Percentiles rank a stretch among this genome's conserved stretches.
Evolutionary conservation across 2,329 filamentous ascomycete species (phyloP).

Genomic region (Penicillium sp.): DNA sequence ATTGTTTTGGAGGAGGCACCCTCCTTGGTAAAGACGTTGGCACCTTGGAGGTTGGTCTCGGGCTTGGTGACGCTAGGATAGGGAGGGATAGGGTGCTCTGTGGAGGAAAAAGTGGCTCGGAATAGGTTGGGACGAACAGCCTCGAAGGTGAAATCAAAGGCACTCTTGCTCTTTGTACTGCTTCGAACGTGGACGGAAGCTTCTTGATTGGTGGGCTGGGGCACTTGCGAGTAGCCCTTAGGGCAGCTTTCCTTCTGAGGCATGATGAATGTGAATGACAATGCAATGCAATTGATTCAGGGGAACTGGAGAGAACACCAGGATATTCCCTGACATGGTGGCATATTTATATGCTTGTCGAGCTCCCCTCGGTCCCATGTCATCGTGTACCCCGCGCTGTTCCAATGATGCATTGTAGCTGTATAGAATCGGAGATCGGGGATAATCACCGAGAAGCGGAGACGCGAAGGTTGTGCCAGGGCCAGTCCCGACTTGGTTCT

Average conservation of each 20-base stretch:
- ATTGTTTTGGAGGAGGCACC: slow-evolving; percentile 44
- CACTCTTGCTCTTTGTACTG: slow-evolving; percentile 34
- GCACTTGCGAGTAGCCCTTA: slow-evolving; percentile 35
- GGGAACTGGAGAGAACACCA: not conserved
- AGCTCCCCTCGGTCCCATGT: not conserved
- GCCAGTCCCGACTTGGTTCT: not conserved
- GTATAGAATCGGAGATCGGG: slow-evolving; percentile 31
- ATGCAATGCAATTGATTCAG: slow-evolving; percentile 8
- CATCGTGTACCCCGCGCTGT: slow-evolving; percentile 4
- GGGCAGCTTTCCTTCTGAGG: slow-evolving; percentile 50
- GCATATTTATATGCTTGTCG: slow-evolving; percentile 22
- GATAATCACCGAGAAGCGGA: slow-evolving; percentile 26
- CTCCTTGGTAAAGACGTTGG: slow-evolving; percentile 32
- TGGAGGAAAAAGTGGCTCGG: slow-evolving; percentile 64
- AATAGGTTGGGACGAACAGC: slow-evolving; percentile 62
- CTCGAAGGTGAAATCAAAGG: slow-evolving; percentile 62
- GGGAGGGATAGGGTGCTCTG: slow-evolving; percentile 62
- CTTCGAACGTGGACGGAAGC: slow-evolving; percentile 45
- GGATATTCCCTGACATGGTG: slow-evolving; percentile 2
- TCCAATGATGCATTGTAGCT: not conserved
- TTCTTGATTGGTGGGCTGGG: slow-evolving; percentile 19
- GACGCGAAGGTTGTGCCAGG: not conserved
- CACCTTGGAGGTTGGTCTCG: slow-evolving; percentile 34
- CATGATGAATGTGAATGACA: slow-evolving; percentile 36
- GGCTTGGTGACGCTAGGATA: slow-evolving; percentile 59